phyloP scores from a whole-genome alignment of 257 asterid genomes.

The Plantago major region DNA sequence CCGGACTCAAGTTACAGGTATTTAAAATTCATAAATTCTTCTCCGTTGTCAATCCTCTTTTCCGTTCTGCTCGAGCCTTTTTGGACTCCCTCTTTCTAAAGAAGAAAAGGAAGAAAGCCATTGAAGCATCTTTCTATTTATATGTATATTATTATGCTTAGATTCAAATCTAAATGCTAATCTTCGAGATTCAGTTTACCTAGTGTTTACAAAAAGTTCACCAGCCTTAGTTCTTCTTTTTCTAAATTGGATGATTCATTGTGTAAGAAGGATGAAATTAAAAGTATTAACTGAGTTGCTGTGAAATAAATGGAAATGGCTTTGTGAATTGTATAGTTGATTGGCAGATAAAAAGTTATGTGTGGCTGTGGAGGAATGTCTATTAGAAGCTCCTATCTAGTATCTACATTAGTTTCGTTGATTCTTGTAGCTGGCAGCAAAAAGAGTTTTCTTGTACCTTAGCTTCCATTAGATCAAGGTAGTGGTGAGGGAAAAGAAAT shows the following conservation, averaged over 20 bases:
- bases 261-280: neutral
- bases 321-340: neutral
- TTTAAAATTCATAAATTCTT: too few relatives aligned
- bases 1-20: too few relatives aligned
- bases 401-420: neutral
- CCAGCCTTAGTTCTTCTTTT: too few relatives aligned
- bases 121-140: too few relatives aligned
- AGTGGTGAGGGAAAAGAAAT: conserved; percentile 98
- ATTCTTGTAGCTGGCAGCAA: neutral
- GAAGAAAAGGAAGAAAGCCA: too few relatives aligned
- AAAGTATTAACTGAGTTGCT: neutral
- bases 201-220: too few relatives aligned
- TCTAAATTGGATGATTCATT: neutral
- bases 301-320: neutral
- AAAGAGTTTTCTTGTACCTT: conserved; percentile 15
- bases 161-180: too few relatives aligned
- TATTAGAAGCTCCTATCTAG: neutral
- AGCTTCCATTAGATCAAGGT: conserved; percentile 97
- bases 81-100: too few relatives aligned
- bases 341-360: neutral
- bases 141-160: too few relatives aligned
- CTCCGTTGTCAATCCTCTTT: too few relatives aligned
- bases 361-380: neutral
- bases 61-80: too few relatives aligned
- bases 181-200: too few relatives aligned